Conservation (phyloP, 2,329 filamentous ascomycete genomes). For the Diplocarpon mali region DNA sequence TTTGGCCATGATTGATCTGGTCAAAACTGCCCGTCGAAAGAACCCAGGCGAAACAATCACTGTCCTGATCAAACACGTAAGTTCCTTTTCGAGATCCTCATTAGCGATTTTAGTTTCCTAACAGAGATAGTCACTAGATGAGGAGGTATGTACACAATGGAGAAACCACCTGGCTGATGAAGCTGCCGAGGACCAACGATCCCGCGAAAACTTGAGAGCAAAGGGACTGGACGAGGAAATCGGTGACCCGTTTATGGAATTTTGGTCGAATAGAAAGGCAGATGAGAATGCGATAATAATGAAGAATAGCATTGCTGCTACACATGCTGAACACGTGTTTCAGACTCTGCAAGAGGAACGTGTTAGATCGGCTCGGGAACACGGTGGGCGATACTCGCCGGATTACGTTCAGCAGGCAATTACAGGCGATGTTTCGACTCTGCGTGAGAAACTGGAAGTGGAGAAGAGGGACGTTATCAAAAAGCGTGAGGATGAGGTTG, state of each 20-base stretch:
- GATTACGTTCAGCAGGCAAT: no score
- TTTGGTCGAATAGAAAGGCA: neutral
- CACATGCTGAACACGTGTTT: no score
- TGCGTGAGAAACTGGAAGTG: no score
- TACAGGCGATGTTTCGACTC: no score
- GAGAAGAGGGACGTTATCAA: no score
- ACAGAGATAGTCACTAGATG: neutral
- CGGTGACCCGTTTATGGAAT: conserved; percentile 6
- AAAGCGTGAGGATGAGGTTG: no score
- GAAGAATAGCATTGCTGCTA: neutral
- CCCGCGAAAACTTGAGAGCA: neutral
- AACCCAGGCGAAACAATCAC: neutral
- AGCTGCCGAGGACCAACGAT: neutral
- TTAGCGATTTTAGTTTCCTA: neutral
- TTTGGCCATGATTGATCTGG: neutral
- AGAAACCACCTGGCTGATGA: neutral
- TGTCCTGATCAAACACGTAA: neutral
- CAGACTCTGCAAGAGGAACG: no score
- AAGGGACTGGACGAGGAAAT: conserved; percentile 6
- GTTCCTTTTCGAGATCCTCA: neutral
- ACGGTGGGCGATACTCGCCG: neutral
- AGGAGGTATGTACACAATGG: neutral
- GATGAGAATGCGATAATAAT: neutral
- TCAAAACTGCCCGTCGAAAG: neutral
- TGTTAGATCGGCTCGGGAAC: no score